Evolutionary conservation across 2,329 filamentous ascomycete genomes (phyloP).

Genomic region (Microdochium trichocladiopsis): DNA sequence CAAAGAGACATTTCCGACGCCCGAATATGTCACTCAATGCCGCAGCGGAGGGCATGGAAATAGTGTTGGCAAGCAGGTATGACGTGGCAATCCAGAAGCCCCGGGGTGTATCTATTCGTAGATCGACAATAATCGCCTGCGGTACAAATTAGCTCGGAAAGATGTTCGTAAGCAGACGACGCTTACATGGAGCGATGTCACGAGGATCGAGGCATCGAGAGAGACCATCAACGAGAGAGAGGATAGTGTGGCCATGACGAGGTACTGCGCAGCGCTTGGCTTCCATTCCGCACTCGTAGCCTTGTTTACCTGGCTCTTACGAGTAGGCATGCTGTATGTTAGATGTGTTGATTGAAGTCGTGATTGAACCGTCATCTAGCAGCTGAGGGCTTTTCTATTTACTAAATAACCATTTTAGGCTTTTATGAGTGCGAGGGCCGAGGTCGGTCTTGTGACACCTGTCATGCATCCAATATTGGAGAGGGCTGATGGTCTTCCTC

Average conservation of each 20-base stretch:
- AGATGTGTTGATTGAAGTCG: neutral
- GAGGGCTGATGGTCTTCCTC: neutral
- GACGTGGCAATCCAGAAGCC: neutral
- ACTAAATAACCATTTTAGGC: neutral
- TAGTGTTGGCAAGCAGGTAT: neutral
- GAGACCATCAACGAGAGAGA: neutral
- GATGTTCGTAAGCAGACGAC: neutral
- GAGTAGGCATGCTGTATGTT: neutral
- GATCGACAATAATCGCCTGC: neutral
- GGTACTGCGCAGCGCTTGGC: neutral
- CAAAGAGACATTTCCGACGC: neutral
- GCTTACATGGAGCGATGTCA: neutral
- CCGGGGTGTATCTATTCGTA: neutral
- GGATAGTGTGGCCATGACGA: neutral
- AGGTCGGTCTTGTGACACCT: neutral
- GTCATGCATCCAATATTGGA: neutral
- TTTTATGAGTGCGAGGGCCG: neutral
- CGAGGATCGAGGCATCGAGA: neutral
- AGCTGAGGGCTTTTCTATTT: neutral
- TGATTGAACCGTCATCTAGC: neutral
- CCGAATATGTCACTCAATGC: neutral
- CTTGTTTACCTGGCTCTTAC: neutral
- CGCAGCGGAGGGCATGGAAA: neutral
- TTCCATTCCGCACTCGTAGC: neutral
- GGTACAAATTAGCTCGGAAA: neutral